phyloP scores from a whole-genome alignment of 176 grass and related monocot genomes.

The Carex littledalei region DNA sequence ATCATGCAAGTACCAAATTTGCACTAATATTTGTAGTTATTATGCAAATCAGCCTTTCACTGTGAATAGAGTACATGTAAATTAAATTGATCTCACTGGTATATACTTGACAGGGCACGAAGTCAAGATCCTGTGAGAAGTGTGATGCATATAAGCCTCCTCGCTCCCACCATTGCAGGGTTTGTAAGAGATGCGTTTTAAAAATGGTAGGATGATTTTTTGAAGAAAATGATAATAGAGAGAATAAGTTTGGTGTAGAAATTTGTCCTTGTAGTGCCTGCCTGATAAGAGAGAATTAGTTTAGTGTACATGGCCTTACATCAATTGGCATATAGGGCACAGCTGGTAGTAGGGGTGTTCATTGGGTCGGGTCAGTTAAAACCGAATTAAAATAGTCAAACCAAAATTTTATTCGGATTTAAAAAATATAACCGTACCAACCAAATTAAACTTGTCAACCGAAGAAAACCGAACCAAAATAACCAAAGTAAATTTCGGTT shows the following conservation, averaged over 20 bases:
- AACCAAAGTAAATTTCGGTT: no score
- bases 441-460: no score
- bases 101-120: slow-evolving; percentile 40
- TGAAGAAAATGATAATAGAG: neutral
- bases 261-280: neutral
- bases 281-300: neutral
- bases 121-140: slow-evolving; percentile 84
- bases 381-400: no score
- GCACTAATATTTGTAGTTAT: neutral
- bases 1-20: neutral
- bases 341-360: neutral
- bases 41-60: neutral
- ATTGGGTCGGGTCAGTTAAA: no score
- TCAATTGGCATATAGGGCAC: neutral
- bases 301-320: neutral
- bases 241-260: neutral
- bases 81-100: neutral
- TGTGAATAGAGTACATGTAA: neutral
- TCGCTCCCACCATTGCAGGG: slow-evolving; percentile 75
- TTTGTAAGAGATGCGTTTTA: slow-evolving; percentile 87
- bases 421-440: no score
- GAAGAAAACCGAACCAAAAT: no score
- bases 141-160: slow-evolving; percentile 74
- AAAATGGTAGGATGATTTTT: slow-evolving; percentile 65
- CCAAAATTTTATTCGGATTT: no score